Evolutionary conservation across 176 grass and related monocot genomes (phyloP).

Genomic region (Sorghum bicolor): DNA sequence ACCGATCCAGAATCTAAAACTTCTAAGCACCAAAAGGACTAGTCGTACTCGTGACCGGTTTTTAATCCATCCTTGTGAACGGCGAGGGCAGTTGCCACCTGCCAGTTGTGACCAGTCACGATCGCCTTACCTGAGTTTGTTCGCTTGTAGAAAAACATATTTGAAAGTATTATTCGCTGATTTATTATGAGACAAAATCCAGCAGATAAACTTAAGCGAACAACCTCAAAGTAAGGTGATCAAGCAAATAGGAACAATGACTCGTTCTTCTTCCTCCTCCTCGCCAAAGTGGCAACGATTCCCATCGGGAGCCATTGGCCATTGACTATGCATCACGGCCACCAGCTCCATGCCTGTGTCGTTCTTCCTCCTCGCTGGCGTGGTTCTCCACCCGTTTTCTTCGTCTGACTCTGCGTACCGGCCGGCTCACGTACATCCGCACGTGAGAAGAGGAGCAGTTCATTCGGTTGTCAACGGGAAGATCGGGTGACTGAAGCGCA

Average conservation of each 20-base stretch:
- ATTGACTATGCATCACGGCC: background rate
- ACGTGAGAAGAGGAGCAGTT: background rate
- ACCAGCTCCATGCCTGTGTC: background rate
- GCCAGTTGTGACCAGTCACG: no score
- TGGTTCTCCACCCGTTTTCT: background rate
- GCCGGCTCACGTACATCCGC: background rate
- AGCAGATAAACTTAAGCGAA: no score
- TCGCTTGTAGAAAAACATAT: no score
- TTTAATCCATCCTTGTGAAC: background rate
- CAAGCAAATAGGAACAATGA: background rate
- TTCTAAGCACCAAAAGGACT: background rate
- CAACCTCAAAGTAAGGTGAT: background rate
- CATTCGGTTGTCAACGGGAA: background rate
- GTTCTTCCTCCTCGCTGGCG: background rate
- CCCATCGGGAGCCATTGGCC: background rate
- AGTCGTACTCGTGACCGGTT: constrained; percentile 9
- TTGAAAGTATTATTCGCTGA: no score
- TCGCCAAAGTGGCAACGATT: background rate
- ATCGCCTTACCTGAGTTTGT: no score
- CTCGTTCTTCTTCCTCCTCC: background rate
- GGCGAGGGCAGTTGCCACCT: background rate
- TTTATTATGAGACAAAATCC: no score
- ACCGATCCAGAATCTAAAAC: background rate
- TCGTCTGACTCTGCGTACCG: background rate
- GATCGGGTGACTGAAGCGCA: constrained; percentile 27